Conservation (phyloP, 352 stramenopile species). For the Globisporangium nagaii region DNA sequence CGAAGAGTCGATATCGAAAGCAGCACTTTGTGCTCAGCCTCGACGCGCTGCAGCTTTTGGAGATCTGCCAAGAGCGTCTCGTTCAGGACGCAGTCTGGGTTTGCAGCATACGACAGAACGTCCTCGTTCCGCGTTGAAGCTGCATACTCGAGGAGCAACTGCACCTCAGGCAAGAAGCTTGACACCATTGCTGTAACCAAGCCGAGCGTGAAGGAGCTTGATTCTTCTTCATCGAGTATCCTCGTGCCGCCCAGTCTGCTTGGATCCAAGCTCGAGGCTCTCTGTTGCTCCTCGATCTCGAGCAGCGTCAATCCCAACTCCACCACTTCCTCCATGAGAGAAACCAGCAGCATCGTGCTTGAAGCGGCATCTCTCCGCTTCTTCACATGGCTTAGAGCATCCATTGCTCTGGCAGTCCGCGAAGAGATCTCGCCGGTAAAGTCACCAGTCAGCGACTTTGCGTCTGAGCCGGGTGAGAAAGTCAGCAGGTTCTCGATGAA, state of each 20-base stretch:
- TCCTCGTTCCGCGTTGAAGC: conserved; percentile 13
- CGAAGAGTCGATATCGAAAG: conserved; percentile 47
- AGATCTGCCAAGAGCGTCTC: conserved; percentile 33
- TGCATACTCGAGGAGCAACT: conserved; percentile 15
- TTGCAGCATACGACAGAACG: conserved; percentile 17
- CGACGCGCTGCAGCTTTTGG: conserved; percentile 35
- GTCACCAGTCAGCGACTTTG: not conserved
- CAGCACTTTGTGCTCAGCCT: conserved; percentile 42
- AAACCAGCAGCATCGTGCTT: conserved; percentile 23
- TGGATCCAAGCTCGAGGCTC: not conserved
- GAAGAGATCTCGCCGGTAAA: conserved; percentile 8
- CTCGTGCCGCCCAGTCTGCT: not conserved
- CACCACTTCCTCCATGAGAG: conserved; percentile 48
- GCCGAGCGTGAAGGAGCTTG: conserved; percentile 21
- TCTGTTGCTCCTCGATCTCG: conserved; percentile 27
- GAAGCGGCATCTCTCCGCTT: conserved; percentile 18
- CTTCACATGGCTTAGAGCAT: conserved; percentile 39
- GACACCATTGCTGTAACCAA: conserved; percentile 33
- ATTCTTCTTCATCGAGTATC: not conserved
- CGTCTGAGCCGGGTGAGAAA: conserved; percentile 5
- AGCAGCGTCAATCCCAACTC: conserved; percentile 40
- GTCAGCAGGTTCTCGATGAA: conserved; percentile 65
- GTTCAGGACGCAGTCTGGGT: conserved; percentile 22
- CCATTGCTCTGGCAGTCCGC: conserved; percentile 15
- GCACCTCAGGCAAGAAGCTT: conserved; percentile 23